A percentile compares a stretch with the other conserved stretches of the same genome.
These are phyloP conservation scores for Polytrichum commune DNA, from an alignment of 225 moss, liverwort and hornwort genomes.

Conservation along the genomic window DNA sequence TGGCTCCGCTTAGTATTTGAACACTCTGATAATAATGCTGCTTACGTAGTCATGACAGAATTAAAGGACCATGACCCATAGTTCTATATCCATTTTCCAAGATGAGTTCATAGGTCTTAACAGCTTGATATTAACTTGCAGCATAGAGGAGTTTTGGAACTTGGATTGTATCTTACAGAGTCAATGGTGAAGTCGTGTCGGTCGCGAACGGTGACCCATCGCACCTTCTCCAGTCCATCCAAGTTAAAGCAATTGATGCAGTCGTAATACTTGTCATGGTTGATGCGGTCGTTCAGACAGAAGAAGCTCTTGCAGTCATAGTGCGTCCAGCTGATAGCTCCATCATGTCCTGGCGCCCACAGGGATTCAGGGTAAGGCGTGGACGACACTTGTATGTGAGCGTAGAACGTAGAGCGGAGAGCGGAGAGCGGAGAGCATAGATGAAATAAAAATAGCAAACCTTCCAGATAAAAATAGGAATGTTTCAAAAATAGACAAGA, in stretches of 20 bases:
- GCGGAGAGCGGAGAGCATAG: no score
- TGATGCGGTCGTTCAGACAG: constrained; percentile 15
- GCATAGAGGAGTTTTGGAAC: neutral
- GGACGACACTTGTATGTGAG: no score
- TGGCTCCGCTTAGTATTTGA: no score
- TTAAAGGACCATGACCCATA: no score
- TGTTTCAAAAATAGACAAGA: no score
- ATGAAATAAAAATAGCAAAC: no score
- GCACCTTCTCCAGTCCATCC: constrained; percentile 8
- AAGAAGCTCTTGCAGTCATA: constrained; percentile 26
- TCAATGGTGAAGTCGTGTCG: constrained; percentile 13
- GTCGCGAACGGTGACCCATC: constrained; percentile 6
- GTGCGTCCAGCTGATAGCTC: constrained; percentile 22
- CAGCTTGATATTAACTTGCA: no score
- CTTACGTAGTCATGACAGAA: no score
- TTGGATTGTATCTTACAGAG: neutral
- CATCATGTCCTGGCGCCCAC: constrained; percentile 7
- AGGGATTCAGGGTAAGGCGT: constrained; percentile 16
- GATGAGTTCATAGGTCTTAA: neutral
- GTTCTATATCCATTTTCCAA: no score
- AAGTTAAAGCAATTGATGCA: constrained; percentile 12
- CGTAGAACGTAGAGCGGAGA: no score
- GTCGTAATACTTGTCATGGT: constrained; percentile 7
- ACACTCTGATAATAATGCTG: no score
- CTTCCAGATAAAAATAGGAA: no score